Percentiles rank a stretch among this genome's conserved stretches.
Conservation (phyloP, 1,284 basidiomycete genomes). For the Farysia itapuensis region DNA sequence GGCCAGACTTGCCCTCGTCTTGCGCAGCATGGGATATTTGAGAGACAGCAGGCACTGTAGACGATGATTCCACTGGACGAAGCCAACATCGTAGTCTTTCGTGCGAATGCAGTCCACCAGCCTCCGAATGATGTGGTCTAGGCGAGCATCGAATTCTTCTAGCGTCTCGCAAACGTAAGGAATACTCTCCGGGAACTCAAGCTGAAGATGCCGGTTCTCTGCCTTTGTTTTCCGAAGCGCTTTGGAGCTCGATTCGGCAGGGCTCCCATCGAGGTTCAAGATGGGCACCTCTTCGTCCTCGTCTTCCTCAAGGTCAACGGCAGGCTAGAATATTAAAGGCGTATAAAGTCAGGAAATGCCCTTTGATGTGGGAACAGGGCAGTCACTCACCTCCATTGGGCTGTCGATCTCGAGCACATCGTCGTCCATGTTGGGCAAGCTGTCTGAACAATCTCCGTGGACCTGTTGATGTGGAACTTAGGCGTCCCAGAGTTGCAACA, state of each 20-base stretch:
- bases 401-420: slow-evolving; percentile 43
- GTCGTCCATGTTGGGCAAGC: slow-evolving; percentile 41
- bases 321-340: slow-evolving; percentile 2
- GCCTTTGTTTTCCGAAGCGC: slow-evolving; percentile 17
- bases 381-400: slow-evolving; percentile 35
- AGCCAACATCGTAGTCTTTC: slow-evolving; percentile 65
- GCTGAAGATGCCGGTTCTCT: slow-evolving; percentile 29
- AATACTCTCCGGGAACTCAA: slow-evolving; percentile 61
- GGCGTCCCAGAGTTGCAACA: no score
- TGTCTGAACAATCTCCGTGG: no score
- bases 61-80: slow-evolving; percentile 65
- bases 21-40: slow-evolving; percentile 60
- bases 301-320: slow-evolving; percentile 37
- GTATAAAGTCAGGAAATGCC: not conserved
- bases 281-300: slow-evolving; percentile 35
- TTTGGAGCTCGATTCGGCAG: slow-evolving; percentile 4
- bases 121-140: slow-evolving; percentile 75
- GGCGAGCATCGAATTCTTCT: slow-evolving; percentile 75
- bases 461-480: not conserved
- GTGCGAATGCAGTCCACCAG: slow-evolving; percentile 77
- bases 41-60: slow-evolving; percentile 57
- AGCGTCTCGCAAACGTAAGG: slow-evolving; percentile 82
- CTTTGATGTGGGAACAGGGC: not conserved
- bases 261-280: slow-evolving; percentile 21
- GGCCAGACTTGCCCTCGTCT: slow-evolving; percentile 74